These are phyloP conservation scores for Tolypocladium cylindrosporum DNA, from an alignment of 2,329 filamentous ascomycete genomes.

Conservation along the genomic window DNA sequence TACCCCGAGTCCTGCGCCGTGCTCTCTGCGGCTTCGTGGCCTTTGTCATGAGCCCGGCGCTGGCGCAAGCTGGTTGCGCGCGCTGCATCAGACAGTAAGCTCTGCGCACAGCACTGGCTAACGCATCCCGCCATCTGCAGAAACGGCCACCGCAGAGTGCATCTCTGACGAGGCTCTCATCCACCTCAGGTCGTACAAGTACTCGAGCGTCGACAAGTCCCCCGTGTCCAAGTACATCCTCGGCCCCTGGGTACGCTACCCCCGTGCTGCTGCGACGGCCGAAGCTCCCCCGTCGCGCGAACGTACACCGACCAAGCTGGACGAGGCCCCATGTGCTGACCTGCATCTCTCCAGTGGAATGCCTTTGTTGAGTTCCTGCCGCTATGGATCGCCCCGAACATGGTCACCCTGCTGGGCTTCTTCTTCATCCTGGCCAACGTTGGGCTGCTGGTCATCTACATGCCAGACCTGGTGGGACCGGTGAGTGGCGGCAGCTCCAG, in stretches of 20 bases:
- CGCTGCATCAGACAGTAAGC: neutral
- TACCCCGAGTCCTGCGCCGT: neutral
- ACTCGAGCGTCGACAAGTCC: constrained; percentile 94
- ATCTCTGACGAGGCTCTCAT: constrained; percentile 84
- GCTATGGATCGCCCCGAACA: constrained; percentile 94
- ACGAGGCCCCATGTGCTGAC: neutral
- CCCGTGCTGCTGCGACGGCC: neutral
- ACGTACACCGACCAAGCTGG: neutral
- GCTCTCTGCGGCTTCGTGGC: neutral
- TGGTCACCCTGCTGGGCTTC: constrained; percentile 93
- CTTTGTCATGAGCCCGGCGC: neutral
- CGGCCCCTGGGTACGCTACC: constrained; percentile 69
- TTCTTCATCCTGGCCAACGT: constrained; percentile 87
- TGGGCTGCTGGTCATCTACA: constrained; percentile 59
- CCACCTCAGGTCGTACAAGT: constrained; percentile 93
- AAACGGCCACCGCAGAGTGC: constrained; percentile 54
- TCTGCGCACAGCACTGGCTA: neutral
- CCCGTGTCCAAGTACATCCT: constrained; percentile 89
- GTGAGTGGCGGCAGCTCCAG: constrained; percentile 37
- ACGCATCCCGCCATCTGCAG: constrained; percentile 10
- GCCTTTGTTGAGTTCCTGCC: constrained; percentile 84
- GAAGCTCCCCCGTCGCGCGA: neutral
- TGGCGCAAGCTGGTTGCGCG: neutral
- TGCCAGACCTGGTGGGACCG: constrained; percentile 85
- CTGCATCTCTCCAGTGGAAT: constrained; percentile 67